Conservation (phyloP, 2,329 filamentous ascomycete species). For the Pezicula carpinea region DNA sequence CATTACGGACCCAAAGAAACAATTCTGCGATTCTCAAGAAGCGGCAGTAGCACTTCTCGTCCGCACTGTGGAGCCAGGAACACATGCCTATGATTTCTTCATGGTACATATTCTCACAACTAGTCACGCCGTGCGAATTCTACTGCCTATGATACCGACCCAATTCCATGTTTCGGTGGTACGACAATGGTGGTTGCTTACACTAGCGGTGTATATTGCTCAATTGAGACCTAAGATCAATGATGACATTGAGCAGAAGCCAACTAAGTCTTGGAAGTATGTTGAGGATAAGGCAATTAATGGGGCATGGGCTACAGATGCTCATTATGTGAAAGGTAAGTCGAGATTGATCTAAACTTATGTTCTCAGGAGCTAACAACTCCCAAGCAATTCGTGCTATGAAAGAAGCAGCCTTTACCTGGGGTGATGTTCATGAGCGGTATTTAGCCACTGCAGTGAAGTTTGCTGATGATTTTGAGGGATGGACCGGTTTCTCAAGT, state of each 20-base stretch:
- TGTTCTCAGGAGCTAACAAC: not conserved
- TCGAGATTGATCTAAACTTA: not conserved
- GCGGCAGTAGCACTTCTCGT: slow-evolving; percentile 58
- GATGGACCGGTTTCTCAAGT: slow-evolving; percentile 46
- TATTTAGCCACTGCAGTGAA: slow-evolving; percentile 66
- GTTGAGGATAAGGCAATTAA: slow-evolving; percentile 67
- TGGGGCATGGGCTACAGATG: slow-evolving; percentile 63
- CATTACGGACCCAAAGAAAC: slow-evolving; percentile 62
- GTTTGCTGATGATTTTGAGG: slow-evolving; percentile 69
- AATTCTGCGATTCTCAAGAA: slow-evolving; percentile 70
- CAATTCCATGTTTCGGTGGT: slow-evolving; percentile 71
- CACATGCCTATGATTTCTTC: slow-evolving; percentile 75
- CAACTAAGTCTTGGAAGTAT: slow-evolving; percentile 66
- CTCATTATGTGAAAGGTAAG: slow-evolving; percentile 80
- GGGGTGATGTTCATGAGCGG: slow-evolving; percentile 63
- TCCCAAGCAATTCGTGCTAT: slow-evolving; percentile 62
- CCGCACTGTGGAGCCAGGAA: slow-evolving; percentile 50
- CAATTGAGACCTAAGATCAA: slow-evolving; percentile 70
- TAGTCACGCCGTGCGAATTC: slow-evolving; percentile 80
- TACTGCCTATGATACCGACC: slow-evolving; percentile 72
- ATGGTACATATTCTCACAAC: slow-evolving; percentile 77
- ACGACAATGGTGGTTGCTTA: slow-evolving; percentile 85
- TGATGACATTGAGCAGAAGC: slow-evolving; percentile 52
- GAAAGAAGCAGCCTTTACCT: slow-evolving; percentile 68
- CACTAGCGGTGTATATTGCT: slow-evolving; percentile 71